These are phyloP conservation scores for Bertia moriformis DNA, from an alignment of 2,329 filamentous ascomycete species.

Conservation along the genomic window DNA sequence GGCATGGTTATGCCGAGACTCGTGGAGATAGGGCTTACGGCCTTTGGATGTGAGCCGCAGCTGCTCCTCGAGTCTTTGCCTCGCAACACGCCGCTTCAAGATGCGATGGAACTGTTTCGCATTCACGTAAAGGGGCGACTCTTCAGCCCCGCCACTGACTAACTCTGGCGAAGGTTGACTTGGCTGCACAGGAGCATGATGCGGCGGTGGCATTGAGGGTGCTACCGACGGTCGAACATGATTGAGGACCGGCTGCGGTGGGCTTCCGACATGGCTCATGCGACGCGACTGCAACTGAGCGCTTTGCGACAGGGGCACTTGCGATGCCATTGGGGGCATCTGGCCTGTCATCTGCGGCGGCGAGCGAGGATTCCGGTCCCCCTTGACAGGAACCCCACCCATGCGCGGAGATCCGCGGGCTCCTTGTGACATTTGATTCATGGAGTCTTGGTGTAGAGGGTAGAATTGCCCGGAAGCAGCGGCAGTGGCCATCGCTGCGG, in stretches of 20 bases:
- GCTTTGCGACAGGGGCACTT: conserved; percentile 33
- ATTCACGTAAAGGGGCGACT: conserved; percentile 92
- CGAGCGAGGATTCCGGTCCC: conserved; percentile 63
- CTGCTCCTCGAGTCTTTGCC: conserved; percentile 86
- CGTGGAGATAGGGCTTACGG: conserved; percentile 90
- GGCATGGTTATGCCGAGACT: conserved; percentile 93
- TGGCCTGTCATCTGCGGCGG: conserved; percentile 54
- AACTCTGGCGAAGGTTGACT: conserved; percentile 69
- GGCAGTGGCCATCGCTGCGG: conserved; percentile 81
- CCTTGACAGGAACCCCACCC: conserved; percentile 52
- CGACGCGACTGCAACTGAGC: conserved; percentile 48
- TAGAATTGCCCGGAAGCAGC: conserved; percentile 75
- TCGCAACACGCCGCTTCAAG: conserved; percentile 78
- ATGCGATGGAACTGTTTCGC: conserved; percentile 98
- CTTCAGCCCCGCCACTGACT: conserved; percentile 57
- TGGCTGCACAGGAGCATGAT: conserved; percentile 52
- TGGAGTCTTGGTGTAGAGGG: conserved; percentile 42
- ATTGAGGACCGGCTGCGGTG: conserved; percentile 64
- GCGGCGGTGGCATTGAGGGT: conserved; percentile 44
- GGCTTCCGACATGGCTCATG: conserved; percentile 66
- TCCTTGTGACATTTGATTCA: conserved; percentile 50
- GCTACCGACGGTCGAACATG: conserved; percentile 39
- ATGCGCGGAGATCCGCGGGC: conserved; percentile 66
- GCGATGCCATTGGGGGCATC: conserved; percentile 25
- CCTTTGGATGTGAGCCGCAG: conserved; percentile 85